phyloP scores from a whole-genome alignment of 2,329 filamentous ascomycete species.

The Monosporascus sp. region DNA sequence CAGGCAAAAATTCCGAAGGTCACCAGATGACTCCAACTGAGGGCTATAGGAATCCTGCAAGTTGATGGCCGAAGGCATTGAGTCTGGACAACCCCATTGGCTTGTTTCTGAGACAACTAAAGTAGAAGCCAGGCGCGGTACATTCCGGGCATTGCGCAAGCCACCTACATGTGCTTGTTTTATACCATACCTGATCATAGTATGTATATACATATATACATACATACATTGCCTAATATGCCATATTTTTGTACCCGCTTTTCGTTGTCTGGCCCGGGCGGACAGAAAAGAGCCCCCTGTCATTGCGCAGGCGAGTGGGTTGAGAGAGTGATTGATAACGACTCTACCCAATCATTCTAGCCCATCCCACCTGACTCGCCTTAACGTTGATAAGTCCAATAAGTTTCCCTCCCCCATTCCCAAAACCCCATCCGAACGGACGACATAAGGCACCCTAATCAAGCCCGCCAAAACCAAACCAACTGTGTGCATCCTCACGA shows the following conservation, averaged over 20 bases:
- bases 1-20: background rate
- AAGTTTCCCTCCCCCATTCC: background rate
- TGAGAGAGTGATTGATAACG: background rate
- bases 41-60: background rate
- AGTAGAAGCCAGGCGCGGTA: background rate
- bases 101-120: background rate
- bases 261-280: too few species aligned
- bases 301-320: background rate
- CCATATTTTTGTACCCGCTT: too few species aligned
- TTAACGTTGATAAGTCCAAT: background rate
- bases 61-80: background rate
- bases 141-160: background rate
- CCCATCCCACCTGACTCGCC: background rate
- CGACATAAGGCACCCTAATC: background rate
- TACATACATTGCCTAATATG: too few species aligned
- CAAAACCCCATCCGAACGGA: background rate
- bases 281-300: background rate
- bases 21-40: background rate
- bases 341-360: background rate
- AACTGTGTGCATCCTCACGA: background rate
- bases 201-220: background rate
- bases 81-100: background rate
- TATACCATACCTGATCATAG: background rate
- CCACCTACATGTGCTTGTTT: background rate
- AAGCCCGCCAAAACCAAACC: background rate